phyloP scores from a whole-genome alignment of 495 filamentous ascomycete genomes.

The Neurospora tetrasperma region DNA sequence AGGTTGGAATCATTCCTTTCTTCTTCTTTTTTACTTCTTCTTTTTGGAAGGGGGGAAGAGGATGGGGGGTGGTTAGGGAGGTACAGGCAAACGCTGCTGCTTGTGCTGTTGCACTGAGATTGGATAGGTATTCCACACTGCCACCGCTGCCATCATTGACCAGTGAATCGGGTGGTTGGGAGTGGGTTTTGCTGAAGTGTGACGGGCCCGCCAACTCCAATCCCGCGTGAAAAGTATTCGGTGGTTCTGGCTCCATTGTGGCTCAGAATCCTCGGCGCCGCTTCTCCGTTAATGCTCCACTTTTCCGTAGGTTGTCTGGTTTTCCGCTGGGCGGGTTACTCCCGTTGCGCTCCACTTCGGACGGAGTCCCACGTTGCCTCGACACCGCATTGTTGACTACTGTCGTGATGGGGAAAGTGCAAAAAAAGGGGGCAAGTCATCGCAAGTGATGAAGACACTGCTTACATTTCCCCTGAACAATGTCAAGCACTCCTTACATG shows the following conservation, averaged over 20 bases:
- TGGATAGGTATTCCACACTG: background rate
- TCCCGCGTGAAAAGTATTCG: background rate
- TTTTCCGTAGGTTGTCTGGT: background rate
- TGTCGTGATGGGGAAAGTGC: background rate
- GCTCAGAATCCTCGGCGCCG: background rate
- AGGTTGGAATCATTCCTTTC: background rate
- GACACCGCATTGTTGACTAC: background rate
- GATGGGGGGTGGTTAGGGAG: background rate
- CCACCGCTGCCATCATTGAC: background rate
- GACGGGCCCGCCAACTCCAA: background rate
- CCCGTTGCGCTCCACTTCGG: background rate
- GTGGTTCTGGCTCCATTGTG: background rate
- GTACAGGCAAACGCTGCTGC: background rate
- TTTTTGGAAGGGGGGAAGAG: background rate
- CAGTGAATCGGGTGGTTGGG: background rate
- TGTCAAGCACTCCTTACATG: too few relatives aligned
- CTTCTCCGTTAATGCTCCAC: background rate
- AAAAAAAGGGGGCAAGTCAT: background rate
- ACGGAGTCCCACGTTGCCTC: background rate
- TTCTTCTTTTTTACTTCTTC: background rate
- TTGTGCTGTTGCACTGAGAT: background rate
- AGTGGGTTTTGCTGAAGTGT: background rate
- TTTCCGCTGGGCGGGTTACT: background rate
- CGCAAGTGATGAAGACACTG: background rate
- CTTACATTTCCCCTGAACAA: background rate